Base-by-base conservation (phyloP, 352 stramenopile species). In the Phytophthora ohioensis region DNA sequence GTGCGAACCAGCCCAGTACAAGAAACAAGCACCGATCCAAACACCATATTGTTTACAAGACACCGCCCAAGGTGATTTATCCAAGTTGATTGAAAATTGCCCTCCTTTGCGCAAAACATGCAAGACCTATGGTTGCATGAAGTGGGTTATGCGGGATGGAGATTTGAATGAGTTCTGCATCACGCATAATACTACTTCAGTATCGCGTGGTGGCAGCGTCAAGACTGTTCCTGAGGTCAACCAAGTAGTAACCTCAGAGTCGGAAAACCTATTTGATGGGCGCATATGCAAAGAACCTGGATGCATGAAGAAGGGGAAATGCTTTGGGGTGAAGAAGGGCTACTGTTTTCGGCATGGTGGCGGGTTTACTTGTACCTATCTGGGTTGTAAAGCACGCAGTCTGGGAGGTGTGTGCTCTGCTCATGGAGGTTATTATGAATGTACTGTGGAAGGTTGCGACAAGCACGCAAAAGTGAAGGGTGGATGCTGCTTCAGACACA, bases 131-230 rank as follows among this genome's bases (percentile, higher is more conserved):
- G 32, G 51, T 5, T 69, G 61, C n/a, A 55, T 52, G 61, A 69
- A 62, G 38, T 60, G 59, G 59, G 38, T 53, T 13, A 67, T 60
- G 59, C 48, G 31, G 17, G 30, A 67, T 54, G 59, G 59, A 45
- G 39, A 67, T 36, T 17, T 30, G 17, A 57, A 34, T 9, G 13
- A 17, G 17, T 69, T 43, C 34, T 69, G 61, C 7, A 21, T 32
- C 39, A 13, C 17, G 4, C 61, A 69, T 6, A 17, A 27, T 27
- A 27, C 21, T 27, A 27, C 21, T 27, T 27, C 21, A 27, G 21
- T 27, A 27, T 27, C 21, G 21, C 21, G 36, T 49, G 31, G 15
- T 42, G 45, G 21, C 5, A 27, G 41, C 10, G 21, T 32, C 3
- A 8, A 30, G 1, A 8, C 17, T 27, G 21, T 27, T 27, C 21